Base-by-base conservation (phyloP, 768 basidiomycete genomes). In the Boletellus emodensis region DNA sequence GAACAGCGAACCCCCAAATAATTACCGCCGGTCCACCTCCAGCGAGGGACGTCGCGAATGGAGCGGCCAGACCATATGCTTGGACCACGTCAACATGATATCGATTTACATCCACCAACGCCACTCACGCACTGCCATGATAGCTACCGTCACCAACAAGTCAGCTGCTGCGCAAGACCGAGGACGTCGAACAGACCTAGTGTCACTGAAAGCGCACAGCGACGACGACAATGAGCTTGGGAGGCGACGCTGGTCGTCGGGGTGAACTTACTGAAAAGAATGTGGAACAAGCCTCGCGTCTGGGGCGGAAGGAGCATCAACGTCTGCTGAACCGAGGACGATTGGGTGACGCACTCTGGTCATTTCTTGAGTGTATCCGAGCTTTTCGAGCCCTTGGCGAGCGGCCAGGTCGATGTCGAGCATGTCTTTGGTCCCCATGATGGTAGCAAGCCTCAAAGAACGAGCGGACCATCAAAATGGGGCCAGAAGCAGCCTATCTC, bases 101-200 rank as follows among this genome's bases (percentile, higher is more conserved):
- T 17, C 22, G 20, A 22, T 20, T 24, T 12, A 10, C 37, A 36
- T 3, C 9, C 3, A 11, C 6, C 6, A n/a, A 4, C 3, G 11
- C n/a, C 18, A 76, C 81, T 66, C 56, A 82, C 81, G 81, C 51
- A 83, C 81, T 28, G 81, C 80, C 71, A 82, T 76, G 30, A 83
- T 82, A 10, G 81, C 81, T 82, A 17, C 15, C 6, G 12, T 4
- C 28, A 45, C 12, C 33, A 41, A 13, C 17, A 15, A 20, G 34
- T 59, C 40, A 64, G 52, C 10, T 15, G 32, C 22, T 34, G 15
- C 3, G 18, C 15, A 8, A 15, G 12, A 44, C 38, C 14, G 33
- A 8, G 8, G 26, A 39, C 12, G 17, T 26, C 33, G 9, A 24
- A 60, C 67, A 13, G 51, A 80, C 79, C 76, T 32, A 81, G 65